Base-by-base conservation (phyloP, 2,329 filamentous ascomycete genomes). In the Cordyceps militaris region DNA sequence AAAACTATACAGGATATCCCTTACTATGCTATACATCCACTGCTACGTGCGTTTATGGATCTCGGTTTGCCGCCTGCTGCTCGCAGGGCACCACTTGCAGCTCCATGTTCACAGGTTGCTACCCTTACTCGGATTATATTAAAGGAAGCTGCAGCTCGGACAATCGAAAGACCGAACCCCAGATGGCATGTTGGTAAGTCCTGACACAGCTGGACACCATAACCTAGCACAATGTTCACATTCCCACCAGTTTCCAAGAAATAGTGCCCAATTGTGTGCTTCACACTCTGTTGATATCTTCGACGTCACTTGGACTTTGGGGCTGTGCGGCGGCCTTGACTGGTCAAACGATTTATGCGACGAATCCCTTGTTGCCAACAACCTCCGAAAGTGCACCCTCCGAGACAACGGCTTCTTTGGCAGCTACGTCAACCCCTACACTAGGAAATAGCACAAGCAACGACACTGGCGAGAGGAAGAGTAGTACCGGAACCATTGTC, bases 121-220 rank as follows among this genome's bases (percentile, higher is more conserved):
- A 54, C 28, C 13, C 14, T 3, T 54, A 42, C 7, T 19, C 32
- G 4, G 56, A 58, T 43, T 26, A 28, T 11, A 11, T 48, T 23
- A 42, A 43, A 19, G 56, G 56, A 36, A 53, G 49, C 34, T 58
- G 56, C 24, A 8, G 21, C 10, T 5, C 42, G 13, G 9, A n/a
- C 4, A 43, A 47, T 4, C 24, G 49, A 11, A 44, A 34, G n/a
- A 48, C 42, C 7, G 24, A 58, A 16, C 19, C 43, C 13, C 28
- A 40, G 14, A 46, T 48, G 40, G 56, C 56, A 14, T 58, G 56
- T 40, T 58, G 56, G 56, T 43, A 21, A 58, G 56, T 32, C 32
- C 13, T 3, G 24, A 14, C n/a, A 16, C 23, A 26, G 19, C 8
- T 19, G 21, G 5, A 49, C 9, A 13, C 21, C 21, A 23, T 2